Evolutionary conservation across 805 yeast species (phyloP).

Genomic region (Phaffomyces opuntiae): DNA sequence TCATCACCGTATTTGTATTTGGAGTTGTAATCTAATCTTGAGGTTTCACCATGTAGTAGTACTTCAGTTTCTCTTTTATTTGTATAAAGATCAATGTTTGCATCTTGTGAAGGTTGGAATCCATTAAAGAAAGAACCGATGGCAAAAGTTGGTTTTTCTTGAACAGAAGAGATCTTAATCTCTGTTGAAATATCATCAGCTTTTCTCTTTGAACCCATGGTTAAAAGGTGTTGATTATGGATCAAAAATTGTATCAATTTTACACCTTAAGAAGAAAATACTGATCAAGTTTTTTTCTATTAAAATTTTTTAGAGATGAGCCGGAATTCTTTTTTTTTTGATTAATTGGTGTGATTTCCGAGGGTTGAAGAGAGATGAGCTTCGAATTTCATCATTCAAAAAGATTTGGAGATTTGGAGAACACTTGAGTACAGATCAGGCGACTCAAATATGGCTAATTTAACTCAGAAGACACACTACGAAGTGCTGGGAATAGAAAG

Average conservation of each 20-base stretch:
- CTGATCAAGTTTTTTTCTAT: too few relatives aligned
- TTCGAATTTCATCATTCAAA: neutral
- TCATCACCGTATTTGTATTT: constrained; percentile 37
- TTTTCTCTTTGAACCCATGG: neutral
- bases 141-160: constrained; percentile 42
- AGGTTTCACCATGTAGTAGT: constrained; percentile 73
- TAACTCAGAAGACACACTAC: constrained; percentile 35
- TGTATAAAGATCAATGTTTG: constrained; percentile 57
- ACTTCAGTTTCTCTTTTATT: constrained; percentile 28
- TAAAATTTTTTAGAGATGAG: constrained; percentile 3
- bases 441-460: constrained; percentile 4
- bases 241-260: too few relatives aligned
- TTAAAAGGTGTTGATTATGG: neutral
- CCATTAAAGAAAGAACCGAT: constrained; percentile 82
- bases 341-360: too few relatives aligned
- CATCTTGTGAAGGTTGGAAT: constrained; percentile 48
- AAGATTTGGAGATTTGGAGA: neutral
- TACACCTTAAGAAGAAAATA: too few relatives aligned
- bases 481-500: constrained; percentile 47
- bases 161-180: constrained; percentile 27
- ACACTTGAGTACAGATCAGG: neutral
- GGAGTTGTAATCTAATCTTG: constrained; percentile 56
- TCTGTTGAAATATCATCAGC: constrained; percentile 29
- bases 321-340: neutral
- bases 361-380: neutral